Conservation (phyloP, 2,329 filamentous ascomycete species). For the Leptographium flavum region DNA sequence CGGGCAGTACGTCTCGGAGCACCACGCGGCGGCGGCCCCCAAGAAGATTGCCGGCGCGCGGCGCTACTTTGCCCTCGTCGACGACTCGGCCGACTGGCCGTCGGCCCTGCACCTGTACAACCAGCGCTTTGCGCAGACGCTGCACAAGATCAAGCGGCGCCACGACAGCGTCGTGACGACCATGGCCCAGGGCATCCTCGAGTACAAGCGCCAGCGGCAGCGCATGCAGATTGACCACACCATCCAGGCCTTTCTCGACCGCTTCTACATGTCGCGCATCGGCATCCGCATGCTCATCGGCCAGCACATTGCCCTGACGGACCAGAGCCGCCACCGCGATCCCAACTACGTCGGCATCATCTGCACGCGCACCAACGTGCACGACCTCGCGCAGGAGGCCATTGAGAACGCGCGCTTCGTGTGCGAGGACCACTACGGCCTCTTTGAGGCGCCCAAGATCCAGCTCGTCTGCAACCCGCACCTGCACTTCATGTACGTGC, state of each 20-base stretch:
- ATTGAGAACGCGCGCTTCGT: conserved; percentile 99
- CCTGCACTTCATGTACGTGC: conserved; percentile 98
- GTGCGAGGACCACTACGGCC: conserved; percentile 93
- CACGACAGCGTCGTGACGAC: conserved; percentile 97
- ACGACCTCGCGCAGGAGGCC: conserved; percentile 86
- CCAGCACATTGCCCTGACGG: conserved; percentile 92
- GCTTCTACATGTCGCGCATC: conserved; percentile 99
- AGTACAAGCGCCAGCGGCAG: conserved; percentile 94
- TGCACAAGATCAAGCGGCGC: conserved; percentile 87
- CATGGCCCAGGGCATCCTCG: conserved; percentile 91
- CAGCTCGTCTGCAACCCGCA: conserved; percentile 91
- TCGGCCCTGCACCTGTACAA: conserved; percentile 93
- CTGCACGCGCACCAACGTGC: conserved; percentile 95
- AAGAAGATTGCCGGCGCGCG: conserved; percentile 41
- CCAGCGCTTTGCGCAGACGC: conserved; percentile 70
- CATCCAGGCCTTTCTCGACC: conserved; percentile 93
- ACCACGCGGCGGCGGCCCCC: background rate
- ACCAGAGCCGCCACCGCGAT: conserved; percentile 79
- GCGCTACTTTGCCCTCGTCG: conserved; percentile 83
- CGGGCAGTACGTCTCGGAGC: conserved; percentile 58
- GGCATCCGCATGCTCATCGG: conserved; percentile 98
- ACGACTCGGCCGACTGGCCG: conserved; percentile 81
- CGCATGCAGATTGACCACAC: conserved; percentile 97
- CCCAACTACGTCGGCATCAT: conserved; percentile 96
- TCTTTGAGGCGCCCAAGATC: conserved; percentile 93